Base-by-base conservation (phyloP, 495 filamentous ascomycete species). In the Xylaria venustula region DNA sequence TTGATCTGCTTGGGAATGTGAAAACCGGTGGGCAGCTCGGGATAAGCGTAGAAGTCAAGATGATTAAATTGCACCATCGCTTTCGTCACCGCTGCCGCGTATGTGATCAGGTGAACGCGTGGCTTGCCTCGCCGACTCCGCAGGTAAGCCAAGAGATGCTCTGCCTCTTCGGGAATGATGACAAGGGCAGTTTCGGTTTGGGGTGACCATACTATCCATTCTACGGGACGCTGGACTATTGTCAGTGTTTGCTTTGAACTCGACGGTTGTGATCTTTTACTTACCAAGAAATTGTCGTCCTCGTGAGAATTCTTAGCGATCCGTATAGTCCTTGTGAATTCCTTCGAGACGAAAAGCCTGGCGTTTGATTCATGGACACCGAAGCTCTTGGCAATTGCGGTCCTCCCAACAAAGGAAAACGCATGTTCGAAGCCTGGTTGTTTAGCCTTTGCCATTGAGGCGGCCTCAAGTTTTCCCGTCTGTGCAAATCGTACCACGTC, bases 131-230 rank as follows among this genome's bases (percentile, higher is more conserved):
- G 32, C 7, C 17, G 26, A 6, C 3, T 28, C 25, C 74, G 76
- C 34, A 84, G 41, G 0, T 75, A 51, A 4, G 75, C 72, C n/a
- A 87, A 74, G 1, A 85, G 30, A 0, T 47, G 23, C 58, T 86
- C 79, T 1, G 80, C 84, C 63, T 87, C 84, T 51, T 85, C 79
- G 4, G 81, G 78, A 34, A 78, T 83, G 1, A 87, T 58, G 6
- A 86, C 68, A 0, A 87, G 42, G 0, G 76, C 83, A 0, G 71
- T 77, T 19, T 68, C 22, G 3, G 61, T 63, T 11, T 30, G 20
- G 8, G 20, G 60, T 30, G 67, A 70, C 73, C 72, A 75, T 2
- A 77, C 58, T 19, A 77, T 58, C 71, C 71, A 77, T 59, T 68
- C 70, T 7, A 77, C 73, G 11, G 75, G 72, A 1, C 75, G 75